A percentile compares a stretch with the other conserved stretches of the same genome.
Evolutionary conservation across 257 asterid genomes (phyloP).

Genomic region (Fraxinus cuspidata): DNA sequence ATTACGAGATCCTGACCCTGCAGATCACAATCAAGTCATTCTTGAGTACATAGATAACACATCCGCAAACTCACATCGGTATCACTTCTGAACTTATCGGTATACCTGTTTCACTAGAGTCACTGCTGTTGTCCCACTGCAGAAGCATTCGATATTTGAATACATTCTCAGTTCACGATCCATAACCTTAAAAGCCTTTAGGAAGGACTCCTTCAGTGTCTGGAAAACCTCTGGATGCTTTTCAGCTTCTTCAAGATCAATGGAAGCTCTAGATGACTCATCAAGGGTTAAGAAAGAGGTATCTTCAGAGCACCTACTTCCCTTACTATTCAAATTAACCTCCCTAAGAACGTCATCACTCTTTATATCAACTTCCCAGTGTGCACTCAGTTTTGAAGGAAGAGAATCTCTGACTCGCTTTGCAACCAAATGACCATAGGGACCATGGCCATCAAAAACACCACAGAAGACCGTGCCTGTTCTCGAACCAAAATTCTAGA

Average conservation of each 20-base stretch:
- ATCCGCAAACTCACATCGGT: not conserved
- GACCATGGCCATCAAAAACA: slow-evolving; percentile 94
- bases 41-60: slow-evolving; percentile 11
- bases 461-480: slow-evolving; percentile 92
- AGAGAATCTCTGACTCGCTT: slow-evolving; percentile 88
- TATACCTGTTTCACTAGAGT: slow-evolving; percentile 84
- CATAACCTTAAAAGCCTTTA: slow-evolving; percentile 86
- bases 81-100: slow-evolving; percentile 8
- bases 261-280: slow-evolving; percentile 52
- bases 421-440: slow-evolving; percentile 93
- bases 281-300: slow-evolving; percentile 53
- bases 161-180: slow-evolving; percentile 78
- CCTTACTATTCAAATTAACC: slow-evolving; percentile 50
- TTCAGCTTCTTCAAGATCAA: slow-evolving; percentile 59
- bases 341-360: slow-evolving; percentile 66
- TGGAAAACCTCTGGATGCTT: slow-evolving; percentile 63
- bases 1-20: slow-evolving; percentile 85
- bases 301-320: slow-evolving; percentile 55
- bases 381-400: slow-evolving; percentile 76
- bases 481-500: slow-evolving; percentile 90
- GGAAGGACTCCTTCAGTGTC: slow-evolving; percentile 73
- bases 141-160: slow-evolving; percentile 73
- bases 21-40: slow-evolving; percentile 10
- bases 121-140: slow-evolving; percentile 97
- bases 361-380: slow-evolving; percentile 74